Percentiles rank a stretch among this genome's conserved stretches.
Evolutionary conservation across 2,329 filamentous ascomycete genomes (phyloP).

Genomic region (Dactylonectria macrodidyma): DNA sequence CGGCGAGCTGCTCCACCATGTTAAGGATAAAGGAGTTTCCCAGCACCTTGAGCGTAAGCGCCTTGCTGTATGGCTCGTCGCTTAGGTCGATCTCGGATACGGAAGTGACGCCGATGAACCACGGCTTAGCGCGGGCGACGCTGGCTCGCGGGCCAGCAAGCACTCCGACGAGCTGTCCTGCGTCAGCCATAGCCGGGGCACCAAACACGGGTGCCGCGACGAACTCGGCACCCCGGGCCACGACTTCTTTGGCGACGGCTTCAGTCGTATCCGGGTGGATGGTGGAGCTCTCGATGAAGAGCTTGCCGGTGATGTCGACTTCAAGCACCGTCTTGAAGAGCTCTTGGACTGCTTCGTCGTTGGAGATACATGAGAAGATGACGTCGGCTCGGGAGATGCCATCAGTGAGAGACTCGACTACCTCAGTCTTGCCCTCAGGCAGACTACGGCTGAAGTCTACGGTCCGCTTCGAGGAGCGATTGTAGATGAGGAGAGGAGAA

Average conservation of each 20-base stretch:
- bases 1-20: conserved; percentile 84
- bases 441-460: conserved; percentile 75
- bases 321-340: conserved; percentile 72
- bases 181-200: conserved; percentile 78
- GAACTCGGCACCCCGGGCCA: conserved; percentile 77
- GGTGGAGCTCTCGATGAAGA: conserved; percentile 90
- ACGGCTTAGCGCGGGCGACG: conserved; percentile 77
- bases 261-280: conserved; percentile 87
- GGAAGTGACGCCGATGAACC: conserved; percentile 80
- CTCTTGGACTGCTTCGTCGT: conserved; percentile 80
- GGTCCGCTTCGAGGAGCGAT: conserved; percentile 80
- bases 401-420: conserved; percentile 75
- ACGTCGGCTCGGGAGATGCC: conserved; percentile 80
- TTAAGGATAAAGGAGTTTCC: conserved; percentile 90
- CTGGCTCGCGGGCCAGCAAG: conserved; percentile 75
- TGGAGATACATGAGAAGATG: conserved; percentile 85
- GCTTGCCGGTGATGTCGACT: conserved; percentile 74
- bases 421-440: conserved; percentile 72
- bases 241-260: conserved; percentile 71
- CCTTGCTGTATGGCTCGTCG: conserved; percentile 77
- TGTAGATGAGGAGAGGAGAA: conserved; percentile 83
- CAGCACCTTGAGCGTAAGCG: conserved; percentile 83
- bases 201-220: conserved; percentile 82
- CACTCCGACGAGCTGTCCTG: conserved; percentile 80
- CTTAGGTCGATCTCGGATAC: conserved; percentile 79